Conservation (phyloP, 345 rosid species). For the Geranium rotundifolium region DNA sequence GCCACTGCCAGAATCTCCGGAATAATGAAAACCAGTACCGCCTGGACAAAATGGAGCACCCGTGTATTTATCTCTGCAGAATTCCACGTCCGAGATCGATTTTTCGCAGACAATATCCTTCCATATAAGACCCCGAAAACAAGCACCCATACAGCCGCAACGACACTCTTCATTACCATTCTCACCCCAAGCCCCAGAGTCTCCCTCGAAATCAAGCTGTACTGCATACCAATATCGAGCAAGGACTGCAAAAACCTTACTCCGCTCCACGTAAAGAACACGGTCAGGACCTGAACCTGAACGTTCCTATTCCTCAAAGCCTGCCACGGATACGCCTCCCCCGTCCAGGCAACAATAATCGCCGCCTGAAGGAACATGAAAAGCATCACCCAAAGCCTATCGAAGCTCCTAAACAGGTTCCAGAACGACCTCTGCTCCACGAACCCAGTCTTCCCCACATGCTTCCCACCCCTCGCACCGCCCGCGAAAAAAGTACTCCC, state of each 20-base stretch:
- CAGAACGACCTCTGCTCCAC: conserved; percentile 93
- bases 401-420: conserved; percentile 81
- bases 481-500: conserved; percentile 66
- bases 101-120: conserved; percentile 68
- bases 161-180: conserved; percentile 60
- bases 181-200: conserved; percentile 59
- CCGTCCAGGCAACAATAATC: conserved; percentile 62
- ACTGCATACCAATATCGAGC: conserved; percentile 62
- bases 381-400: conserved; percentile 78
- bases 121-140: conserved; percentile 53
- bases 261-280: conserved; percentile 81
- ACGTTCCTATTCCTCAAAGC: conserved; percentile 35
- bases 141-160: conserved; percentile 57
- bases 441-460: conserved; percentile 91
- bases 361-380: conserved; percentile 70
- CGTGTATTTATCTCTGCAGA: conserved; percentile 27
- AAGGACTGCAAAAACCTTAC: conserved; percentile 72
- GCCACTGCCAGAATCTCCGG: conserved; percentile 81
- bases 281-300: conserved; percentile 57
- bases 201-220: conserved; percentile 62
- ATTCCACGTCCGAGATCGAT: conserved; percentile 35
- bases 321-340: conserved; percentile 49
- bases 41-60: conserved; percentile 50
- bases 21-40: conserved; percentile 43
- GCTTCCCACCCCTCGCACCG: conserved; percentile 33